Evolutionary conservation across 2,329 filamentous ascomycete species (phyloP), one percentile per base, ranked within the genome.

Genomic region (Penicillium sp.): DNA sequence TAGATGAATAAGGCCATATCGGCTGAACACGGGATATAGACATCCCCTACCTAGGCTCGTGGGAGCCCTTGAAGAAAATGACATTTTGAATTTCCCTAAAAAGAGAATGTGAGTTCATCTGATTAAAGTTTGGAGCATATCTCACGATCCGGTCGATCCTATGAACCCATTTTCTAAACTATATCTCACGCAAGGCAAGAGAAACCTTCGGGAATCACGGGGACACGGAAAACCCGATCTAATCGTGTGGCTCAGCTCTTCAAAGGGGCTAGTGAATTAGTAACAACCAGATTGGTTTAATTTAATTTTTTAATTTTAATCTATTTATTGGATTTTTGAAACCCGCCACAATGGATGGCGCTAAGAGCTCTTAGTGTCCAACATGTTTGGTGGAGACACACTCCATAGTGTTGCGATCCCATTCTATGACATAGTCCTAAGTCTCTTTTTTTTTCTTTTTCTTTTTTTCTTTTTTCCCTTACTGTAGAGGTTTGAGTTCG

Each of bases 171-270:
- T 23, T 45, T n/a, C 33, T 8, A 33, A 53, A 53, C 10, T 53
- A 45, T 45, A 53, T 35, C 31, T 35, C n/a, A 51, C 2, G 25
- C 17, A 42, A 53, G 33, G 50, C 3, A 36, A 29, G 31, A 13
- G n/a, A n/a, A 48, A 25, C 41, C 39, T 6, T 19, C 17, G 25
- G 43, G 13, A 10, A 15, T n/a, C 42, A 42, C 21, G 19, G 39
- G 39, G 39, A 39, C 9, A 36, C 27, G 47, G 61, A 39, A 39
- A 31, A 15, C 13, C 21, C 10, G 38, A 52, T 61, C 61, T 56
- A 44, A 39, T 63, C 9, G 17, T 39, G 64, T 66, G 64, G 64
- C 61, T 66, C 57, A 65, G 61, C 47, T 45, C 36, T 39, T 25
- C 8, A 1, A 12, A 29, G 17, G 23, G 53, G 53, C 53, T 50